Evolutionary conservation across 371 early-diverging fungal genomes (phyloP).

Genomic region (Circinella minor): DNA sequence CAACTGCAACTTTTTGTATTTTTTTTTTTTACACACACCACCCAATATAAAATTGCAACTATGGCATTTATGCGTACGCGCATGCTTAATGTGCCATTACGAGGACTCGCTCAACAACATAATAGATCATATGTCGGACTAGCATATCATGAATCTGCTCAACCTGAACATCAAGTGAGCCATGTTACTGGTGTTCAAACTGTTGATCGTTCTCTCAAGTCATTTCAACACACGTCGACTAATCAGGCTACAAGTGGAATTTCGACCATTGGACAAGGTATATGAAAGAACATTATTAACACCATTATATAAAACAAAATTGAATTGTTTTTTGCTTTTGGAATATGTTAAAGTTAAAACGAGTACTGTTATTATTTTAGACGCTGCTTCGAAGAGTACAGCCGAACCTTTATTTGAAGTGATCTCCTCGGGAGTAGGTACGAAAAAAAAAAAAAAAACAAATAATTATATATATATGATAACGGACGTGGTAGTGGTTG

Average conservation of each 20-base stretch:
- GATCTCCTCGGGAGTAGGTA: conserved; percentile 62
- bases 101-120: neutral
- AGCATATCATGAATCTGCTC: conserved; percentile 20
- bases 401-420: conserved; percentile 66
- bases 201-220: conserved; percentile 18
- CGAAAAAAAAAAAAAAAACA: neutral
- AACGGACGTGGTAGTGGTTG: too few relatives aligned
- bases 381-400: conserved; percentile 47
- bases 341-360: conserved; percentile 12
- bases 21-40: neutral
- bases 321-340: neutral
- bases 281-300: too few relatives aligned
- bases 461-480: too few relatives aligned
- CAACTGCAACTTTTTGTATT: too few relatives aligned
- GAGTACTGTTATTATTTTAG: conserved; percentile 24
- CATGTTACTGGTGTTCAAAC: conserved; percentile 22
- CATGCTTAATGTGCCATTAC: neutral
- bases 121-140: conserved; percentile 15
- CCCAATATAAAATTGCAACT: neutral
- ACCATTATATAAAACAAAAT: too few relatives aligned
- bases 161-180: conserved; percentile 14
- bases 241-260: conserved; percentile 23
- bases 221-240: conserved; percentile 22
- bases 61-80: conserved; percentile 10
- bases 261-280: conserved; percentile 24